Percentiles rank a stretch among this genome's conserved stretches.
Conservation (phyloP, 257 asterid genomes). For the Fraxinus americana region DNA sequence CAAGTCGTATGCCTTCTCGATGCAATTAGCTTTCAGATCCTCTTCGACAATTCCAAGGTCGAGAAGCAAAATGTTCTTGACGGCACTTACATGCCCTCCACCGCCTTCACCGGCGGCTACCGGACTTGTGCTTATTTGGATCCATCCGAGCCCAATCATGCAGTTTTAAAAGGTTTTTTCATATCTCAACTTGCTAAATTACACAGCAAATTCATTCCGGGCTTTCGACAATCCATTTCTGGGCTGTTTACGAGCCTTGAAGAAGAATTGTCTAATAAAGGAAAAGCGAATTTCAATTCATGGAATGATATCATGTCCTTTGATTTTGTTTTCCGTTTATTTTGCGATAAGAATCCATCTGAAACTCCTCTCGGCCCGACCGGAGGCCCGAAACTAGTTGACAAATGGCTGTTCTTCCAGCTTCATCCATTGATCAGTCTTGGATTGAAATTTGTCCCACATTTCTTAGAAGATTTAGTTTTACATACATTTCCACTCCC, state of each 20-base stretch:
- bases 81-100: slow-evolving; percentile 81
- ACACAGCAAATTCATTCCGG: slow-evolving; percentile 44
- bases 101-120: slow-evolving; percentile 63
- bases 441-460: slow-evolving; percentile 52
- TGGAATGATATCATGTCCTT: slow-evolving; percentile 52
- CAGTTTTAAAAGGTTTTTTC: slow-evolving; percentile 44
- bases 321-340: slow-evolving; percentile 64
- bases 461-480: slow-evolving; percentile 51
- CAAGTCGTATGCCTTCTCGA: slow-evolving; percentile 64
- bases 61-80: slow-evolving; percentile 72
- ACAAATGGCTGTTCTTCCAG: slow-evolving; percentile 65
- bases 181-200: slow-evolving; percentile 36
- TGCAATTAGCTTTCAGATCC: slow-evolving; percentile 61
- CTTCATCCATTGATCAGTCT: slow-evolving; percentile 55
- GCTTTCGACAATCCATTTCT: slow-evolving; percentile 40
- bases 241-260: slow-evolving; percentile 51
- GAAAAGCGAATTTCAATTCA: slow-evolving; percentile 48
- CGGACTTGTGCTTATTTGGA: slow-evolving; percentile 74
- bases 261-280: slow-evolving; percentile 39
- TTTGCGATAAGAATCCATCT: slow-evolving; percentile 42
- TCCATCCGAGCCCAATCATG: slow-evolving; percentile 57
- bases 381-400: slow-evolving; percentile 46
- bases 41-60: slow-evolving; percentile 71
- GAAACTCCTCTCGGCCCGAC: slow-evolving; percentile 39
- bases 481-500: slow-evolving; percentile 60